Base-by-base conservation (phyloP, 306 rosid species). In the Pterocarpus macrocarpus region DNA sequence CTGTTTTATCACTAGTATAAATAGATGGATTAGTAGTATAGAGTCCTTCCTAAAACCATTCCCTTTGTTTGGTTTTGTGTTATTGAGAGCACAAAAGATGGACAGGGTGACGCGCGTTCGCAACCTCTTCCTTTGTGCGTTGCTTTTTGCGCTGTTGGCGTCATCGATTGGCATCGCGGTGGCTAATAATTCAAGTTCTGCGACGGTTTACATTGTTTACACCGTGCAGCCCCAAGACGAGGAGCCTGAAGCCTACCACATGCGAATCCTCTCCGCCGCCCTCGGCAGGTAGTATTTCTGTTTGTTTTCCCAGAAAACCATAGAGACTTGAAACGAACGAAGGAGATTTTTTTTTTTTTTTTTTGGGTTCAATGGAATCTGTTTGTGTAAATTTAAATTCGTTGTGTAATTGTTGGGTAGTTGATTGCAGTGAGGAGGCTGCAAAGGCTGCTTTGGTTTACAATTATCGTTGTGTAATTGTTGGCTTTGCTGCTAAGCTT, bases 401-500 rank as follows among this genome's bases (percentile, higher is more conserved):
- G 7, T 64, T 73, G 16, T 17, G 59, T 53, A n/a, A 14, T 14
- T 53, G 28, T 22, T 53, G 28, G 59, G 28, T 3, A n/a, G 3
- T 53, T 68, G 62, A 45, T 82, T 70, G 68, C 81, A 95, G 99
- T 77, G 93, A 91, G 80, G 97, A 93, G 58, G 97, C 97, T 79
- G 99, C 99, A 28, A 95, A 88, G 88, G 92, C 84, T 65, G 97
- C 97, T 86, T 90, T 95, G 86, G 2, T 95, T 69, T 95, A 95
- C 61, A 90, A 92, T 73, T 95, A 95, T 39, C 85, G 2, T 55
- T 97, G n/a, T 22, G 28, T 22, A n/a, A n/a, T 93, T 3, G 85
- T 88, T 88, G 99, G 99, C 41, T 95, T 95, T 89, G 90, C 99
- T 17, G 97, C 99, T n/a, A 95, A 89, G 91, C 97, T 95, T 63